Evolutionary conservation across 1,284 basidiomycete genomes (phyloP).

Genomic region (Coniophora puteana): DNA sequence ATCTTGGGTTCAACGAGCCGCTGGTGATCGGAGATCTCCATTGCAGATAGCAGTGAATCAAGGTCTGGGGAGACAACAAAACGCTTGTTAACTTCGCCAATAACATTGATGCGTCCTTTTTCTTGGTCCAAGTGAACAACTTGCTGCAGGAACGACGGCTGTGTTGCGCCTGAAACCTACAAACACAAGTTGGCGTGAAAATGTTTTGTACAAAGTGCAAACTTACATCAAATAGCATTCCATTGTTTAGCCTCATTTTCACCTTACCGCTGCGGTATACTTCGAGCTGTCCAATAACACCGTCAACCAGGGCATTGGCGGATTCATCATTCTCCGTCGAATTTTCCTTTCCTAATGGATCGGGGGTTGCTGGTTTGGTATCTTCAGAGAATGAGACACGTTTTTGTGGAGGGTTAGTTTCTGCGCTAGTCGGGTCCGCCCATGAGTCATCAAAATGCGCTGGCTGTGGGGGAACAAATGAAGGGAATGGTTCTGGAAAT

Average conservation of each 20-base stretch:
- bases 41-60: slow-evolving; percentile 69
- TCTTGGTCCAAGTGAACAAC: slow-evolving; percentile 70
- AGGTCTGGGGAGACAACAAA: slow-evolving; percentile 88
- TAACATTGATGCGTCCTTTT: slow-evolving; percentile 59
- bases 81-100: slow-evolving; percentile 84
- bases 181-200: slow-evolving; percentile 5
- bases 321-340: slow-evolving; percentile 20
- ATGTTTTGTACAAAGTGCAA: slow-evolving; percentile 3
- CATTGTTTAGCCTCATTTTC: slow-evolving; percentile 80
- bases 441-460: slow-evolving; percentile 18
- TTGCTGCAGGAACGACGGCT: slow-evolving; percentile 88
- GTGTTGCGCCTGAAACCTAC: slow-evolving; percentile 81
- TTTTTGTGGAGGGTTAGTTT: slow-evolving; percentile 37
- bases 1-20: too few species aligned
- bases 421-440: slow-evolving; percentile 25
- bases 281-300: slow-evolving; percentile 78
- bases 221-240: slow-evolving; percentile 79
- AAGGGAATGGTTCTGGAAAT: slow-evolving; percentile 87
- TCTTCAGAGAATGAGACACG: slow-evolving; percentile 64
- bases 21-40: slow-evolving; percentile 57
- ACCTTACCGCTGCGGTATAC: slow-evolving; percentile 83
- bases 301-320: slow-evolving; percentile 59
- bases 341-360: slow-evolving; percentile 21
- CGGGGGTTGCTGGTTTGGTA: slow-evolving; percentile 41
- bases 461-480: slow-evolving; percentile 42